A percentile compares a stretch with the other conserved stretches of the same genome.
These are phyloP conservation scores for Phytophthora fragariae DNA, from an alignment of 352 stramenopile species.

Conservation along the genomic window DNA sequence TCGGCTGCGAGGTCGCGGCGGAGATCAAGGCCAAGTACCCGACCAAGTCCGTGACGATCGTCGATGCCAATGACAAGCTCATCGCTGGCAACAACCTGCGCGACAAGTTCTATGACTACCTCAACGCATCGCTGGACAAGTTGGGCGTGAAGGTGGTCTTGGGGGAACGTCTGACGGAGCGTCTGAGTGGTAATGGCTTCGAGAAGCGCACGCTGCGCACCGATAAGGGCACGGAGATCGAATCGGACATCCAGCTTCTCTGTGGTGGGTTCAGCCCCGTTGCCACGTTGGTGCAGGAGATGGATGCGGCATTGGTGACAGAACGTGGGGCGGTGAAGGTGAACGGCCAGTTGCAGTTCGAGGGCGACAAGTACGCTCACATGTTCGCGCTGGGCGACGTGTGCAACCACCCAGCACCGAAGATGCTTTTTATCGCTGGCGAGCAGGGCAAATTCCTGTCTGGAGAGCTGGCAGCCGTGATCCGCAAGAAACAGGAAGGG, in stretches of 20 bases:
- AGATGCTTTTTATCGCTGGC: conserved; percentile 50
- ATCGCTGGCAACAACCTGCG: conserved; percentile 46
- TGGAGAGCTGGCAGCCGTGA: conserved; percentile 39
- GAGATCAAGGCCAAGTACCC: conserved; percentile 70
- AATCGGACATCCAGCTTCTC: conserved; percentile 65
- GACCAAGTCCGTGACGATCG: conserved; percentile 64
- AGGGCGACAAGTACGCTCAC: conserved; percentile 50
- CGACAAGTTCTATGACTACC: conserved; percentile 55
- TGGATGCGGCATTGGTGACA: conserved; percentile 56
- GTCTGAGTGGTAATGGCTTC: conserved; percentile 49
- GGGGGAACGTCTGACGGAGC: conserved; percentile 56
- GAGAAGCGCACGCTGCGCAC: conserved; percentile 51
- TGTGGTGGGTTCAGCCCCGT: conserved; percentile 52
- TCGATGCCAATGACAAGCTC: conserved; percentile 49
- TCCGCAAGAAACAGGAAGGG: conserved; percentile 27
- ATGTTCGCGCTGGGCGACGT: conserved; percentile 68
- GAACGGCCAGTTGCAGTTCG: conserved; percentile 58
- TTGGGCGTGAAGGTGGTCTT: conserved; percentile 64
- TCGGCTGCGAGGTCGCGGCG: conserved; percentile 66
- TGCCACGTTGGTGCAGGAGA: conserved; percentile 38
- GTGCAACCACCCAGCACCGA: conserved; percentile 56
- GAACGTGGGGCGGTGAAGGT: conserved; percentile 54
- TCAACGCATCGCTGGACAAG: conserved; percentile 37
- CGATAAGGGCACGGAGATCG: conserved; percentile 59
- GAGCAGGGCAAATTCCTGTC: conserved; percentile 57